These are phyloP conservation scores for Xerocomus minutiporus DNA, from an alignment of 1,284 basidiomycete species.

Conservation along the genomic window DNA sequence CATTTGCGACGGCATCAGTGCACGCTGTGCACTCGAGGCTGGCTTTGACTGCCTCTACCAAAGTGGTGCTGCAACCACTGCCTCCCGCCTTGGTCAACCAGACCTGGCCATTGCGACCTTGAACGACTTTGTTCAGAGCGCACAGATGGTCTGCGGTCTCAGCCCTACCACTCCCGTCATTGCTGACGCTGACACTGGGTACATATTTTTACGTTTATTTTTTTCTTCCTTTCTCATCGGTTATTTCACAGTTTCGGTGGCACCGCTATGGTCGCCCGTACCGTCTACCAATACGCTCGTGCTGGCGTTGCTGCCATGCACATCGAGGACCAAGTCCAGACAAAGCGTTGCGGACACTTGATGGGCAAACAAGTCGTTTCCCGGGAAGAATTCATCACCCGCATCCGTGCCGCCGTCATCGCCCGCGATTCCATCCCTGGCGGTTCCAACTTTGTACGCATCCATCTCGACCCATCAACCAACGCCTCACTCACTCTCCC, in stretches of 20 bases:
- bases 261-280: slow-evolving; percentile 72
- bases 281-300: slow-evolving; percentile 65
- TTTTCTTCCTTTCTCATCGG: background rate
- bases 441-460: slow-evolving; percentile 59
- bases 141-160: slow-evolving; percentile 63
- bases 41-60: slow-evolving; percentile 76
- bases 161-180: slow-evolving; percentile 66
- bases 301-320: slow-evolving; percentile 75
- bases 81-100: slow-evolving; percentile 71
- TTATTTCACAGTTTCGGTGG: slow-evolving; percentile 57
- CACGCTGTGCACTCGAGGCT: slow-evolving; percentile 71
- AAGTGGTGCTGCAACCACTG: slow-evolving; percentile 75
- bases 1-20: slow-evolving; percentile 78
- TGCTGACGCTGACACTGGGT: slow-evolving; percentile 79
- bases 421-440: slow-evolving; percentile 69
- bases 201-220: slow-evolving; percentile 8
- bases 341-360: slow-evolving; percentile 78
- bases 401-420: slow-evolving; percentile 73
- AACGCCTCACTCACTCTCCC: background rate
- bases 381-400: slow-evolving; percentile 68
- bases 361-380: slow-evolving; percentile 75
- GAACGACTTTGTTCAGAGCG: slow-evolving; percentile 68
- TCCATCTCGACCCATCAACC: background rate
- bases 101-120: slow-evolving; percentile 79
- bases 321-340: slow-evolving; percentile 82